phyloP scores from a whole-genome alignment of 1,284 basidiomycete genomes.

The Sporisorium exsertum region DNA sequence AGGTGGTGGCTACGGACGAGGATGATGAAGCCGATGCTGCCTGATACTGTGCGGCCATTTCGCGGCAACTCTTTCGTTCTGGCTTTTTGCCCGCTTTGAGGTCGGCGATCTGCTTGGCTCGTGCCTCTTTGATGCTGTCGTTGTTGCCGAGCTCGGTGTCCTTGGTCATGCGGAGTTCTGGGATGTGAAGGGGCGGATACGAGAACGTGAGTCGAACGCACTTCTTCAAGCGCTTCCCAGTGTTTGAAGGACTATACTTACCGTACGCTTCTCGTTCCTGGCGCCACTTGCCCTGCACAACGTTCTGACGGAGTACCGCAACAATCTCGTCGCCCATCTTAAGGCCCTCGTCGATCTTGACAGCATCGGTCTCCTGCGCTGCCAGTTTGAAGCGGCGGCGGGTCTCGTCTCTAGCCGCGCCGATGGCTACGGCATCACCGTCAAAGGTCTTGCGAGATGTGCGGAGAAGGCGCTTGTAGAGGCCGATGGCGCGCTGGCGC shows the following conservation, averaged over 20 bases:
- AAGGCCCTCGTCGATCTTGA: slow-evolving; percentile 59
- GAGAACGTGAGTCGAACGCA: background rate
- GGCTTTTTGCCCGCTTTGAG: slow-evolving; percentile 57
- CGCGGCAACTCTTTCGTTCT: slow-evolving; percentile 47
- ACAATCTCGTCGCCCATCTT: slow-evolving; percentile 64
- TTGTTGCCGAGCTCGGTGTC: slow-evolving; percentile 68
- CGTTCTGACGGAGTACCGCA: slow-evolving; percentile 61
- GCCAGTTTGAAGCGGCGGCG: slow-evolving; percentile 53
- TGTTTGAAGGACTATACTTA: slow-evolving; percentile 11
- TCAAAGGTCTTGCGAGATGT: slow-evolving; percentile 62
- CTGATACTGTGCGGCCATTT: slow-evolving; percentile 44
- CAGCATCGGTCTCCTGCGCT: slow-evolving; percentile 48
- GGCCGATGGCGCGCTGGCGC: slow-evolving; percentile 56
- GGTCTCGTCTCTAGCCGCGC: slow-evolving; percentile 56
- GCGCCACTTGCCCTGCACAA: slow-evolving; percentile 64
- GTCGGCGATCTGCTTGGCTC: slow-evolving; percentile 56
- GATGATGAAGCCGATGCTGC: slow-evolving; percentile 27
- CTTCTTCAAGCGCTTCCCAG: background rate
- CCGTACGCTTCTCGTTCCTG: slow-evolving; percentile 49
- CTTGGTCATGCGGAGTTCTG: slow-evolving; percentile 61
- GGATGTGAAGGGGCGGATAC: background rate
- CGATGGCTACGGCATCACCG: slow-evolving; percentile 47
- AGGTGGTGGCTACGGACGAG: slow-evolving; percentile 33
- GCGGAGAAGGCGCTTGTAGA: slow-evolving; percentile 63
- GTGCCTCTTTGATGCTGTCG: slow-evolving; percentile 62